These are phyloP conservation scores for Populus tremula DNA, from an alignment of 345 rosid genomes.

Conservation along the genomic window DNA sequence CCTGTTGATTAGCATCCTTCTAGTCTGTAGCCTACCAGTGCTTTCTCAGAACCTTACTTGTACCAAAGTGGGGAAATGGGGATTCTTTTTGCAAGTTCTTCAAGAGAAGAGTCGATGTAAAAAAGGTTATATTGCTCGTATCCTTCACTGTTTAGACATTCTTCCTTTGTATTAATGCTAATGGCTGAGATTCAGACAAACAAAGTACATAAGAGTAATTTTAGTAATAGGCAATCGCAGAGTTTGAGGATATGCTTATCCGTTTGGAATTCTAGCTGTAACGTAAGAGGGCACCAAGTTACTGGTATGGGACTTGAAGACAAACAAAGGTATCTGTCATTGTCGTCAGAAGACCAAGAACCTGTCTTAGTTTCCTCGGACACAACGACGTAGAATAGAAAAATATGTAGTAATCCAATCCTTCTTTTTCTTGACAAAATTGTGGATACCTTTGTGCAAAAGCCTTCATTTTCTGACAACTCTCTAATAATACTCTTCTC, in stretches of 20 bases:
- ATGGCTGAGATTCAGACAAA: not conserved
- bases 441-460: slow-evolving; percentile 12
- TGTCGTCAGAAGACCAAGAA: not conserved
- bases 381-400: not conserved
- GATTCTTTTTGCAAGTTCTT: too few relatives aligned
- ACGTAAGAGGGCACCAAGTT: not conserved
- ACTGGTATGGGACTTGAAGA: not conserved
- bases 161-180: not conserved
- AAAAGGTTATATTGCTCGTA: not conserved
- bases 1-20: too few relatives aligned
- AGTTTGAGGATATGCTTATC: not conserved
- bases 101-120: too few relatives aligned
- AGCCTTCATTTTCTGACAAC: not conserved
- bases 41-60: too few relatives aligned
- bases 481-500: slow-evolving; percentile 18
- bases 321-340: not conserved
- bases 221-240: not conserved
- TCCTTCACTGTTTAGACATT: not conserved
- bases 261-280: not conserved
- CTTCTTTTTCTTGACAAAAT: slow-evolving; percentile 16
- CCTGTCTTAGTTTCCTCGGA: not conserved
- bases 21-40: too few relatives aligned
- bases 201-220: not conserved
- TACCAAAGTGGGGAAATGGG: too few relatives aligned
- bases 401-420: not conserved